Conservation (phyloP, 805 yeast species). For the Spathaspora girioi region DNA sequence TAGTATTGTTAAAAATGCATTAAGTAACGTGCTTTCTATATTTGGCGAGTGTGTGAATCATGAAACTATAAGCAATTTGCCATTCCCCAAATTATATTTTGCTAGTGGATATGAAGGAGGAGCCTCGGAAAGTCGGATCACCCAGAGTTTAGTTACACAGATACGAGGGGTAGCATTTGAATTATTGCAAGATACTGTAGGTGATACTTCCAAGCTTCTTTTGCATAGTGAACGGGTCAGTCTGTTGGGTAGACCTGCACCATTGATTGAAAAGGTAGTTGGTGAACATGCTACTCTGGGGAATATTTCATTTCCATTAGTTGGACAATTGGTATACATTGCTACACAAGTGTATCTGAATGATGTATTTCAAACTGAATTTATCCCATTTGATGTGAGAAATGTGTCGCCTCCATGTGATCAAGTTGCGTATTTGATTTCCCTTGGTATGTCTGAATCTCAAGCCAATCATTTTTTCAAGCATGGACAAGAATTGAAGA, state of each 20-base stretch:
- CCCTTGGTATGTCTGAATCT: slow-evolving; percentile 18
- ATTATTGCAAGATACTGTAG: slow-evolving; percentile 31
- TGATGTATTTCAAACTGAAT: slow-evolving; percentile 29
- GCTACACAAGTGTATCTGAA: slow-evolving; percentile 38
- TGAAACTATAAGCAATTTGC: slow-evolving; percentile 31
- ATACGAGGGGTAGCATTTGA: slow-evolving; percentile 38
- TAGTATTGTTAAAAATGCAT: slow-evolving; percentile 37
- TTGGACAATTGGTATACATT: slow-evolving; percentile 45
- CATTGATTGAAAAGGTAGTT: no score
- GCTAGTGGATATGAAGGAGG: slow-evolving; percentile 14
- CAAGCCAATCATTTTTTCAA: slow-evolving; percentile 28
- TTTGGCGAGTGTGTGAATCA: slow-evolving; percentile 42
- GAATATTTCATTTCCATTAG: slow-evolving; percentile 33
- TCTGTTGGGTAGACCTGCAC: no score
- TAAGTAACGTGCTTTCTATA: slow-evolving; percentile 40
- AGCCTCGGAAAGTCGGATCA: slow-evolving; percentile 14
- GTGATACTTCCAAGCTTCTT: slow-evolving; percentile 15
- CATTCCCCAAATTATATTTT: slow-evolving; percentile 31
- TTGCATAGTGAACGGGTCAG: no score
- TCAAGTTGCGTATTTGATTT: slow-evolving; percentile 22
- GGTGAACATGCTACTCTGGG: no score
- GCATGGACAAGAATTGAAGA: slow-evolving; percentile 15
- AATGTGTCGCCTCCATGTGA: slow-evolving; percentile 39
- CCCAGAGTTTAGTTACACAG: slow-evolving; percentile 33
- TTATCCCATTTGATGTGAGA: slow-evolving; percentile 29